Base-by-base conservation (phyloP, 2,329 filamentous ascomycete genomes). In the Ophiocordyceps camponoti-floridani region DNA sequence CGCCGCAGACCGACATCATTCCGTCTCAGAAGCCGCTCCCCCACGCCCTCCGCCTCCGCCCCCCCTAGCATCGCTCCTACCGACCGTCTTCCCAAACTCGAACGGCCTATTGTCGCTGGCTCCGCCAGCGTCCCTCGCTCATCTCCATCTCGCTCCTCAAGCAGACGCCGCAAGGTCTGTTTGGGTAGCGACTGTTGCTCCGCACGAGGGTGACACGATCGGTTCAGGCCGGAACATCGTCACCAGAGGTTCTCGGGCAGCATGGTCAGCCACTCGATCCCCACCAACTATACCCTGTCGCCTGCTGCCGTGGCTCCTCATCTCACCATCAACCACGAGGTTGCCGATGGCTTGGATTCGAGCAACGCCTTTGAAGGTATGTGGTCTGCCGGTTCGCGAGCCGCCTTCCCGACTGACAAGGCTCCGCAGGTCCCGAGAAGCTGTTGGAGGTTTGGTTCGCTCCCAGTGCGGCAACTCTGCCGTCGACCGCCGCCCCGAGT, bases 371-470 rank as follows among this genome's bases (percentile, higher is more conserved):
- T 98, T 60, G 91, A 98, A 72, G 89, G 82, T 83, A 30, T 3
- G 44, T 43, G 12, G 3, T 13, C 14, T 13, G 4, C n/a, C 18
- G 13, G 13, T 8, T 14, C 14, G 5, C 23, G 16, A 12, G n/a
- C n/a, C n/a, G 30, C 3, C 8, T 11, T 33, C 13, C 30, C 13
- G 3, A 33, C 7, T 33, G 30, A 33, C 13, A 33, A 33, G 13
- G 13, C 9, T 11, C 30, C 30, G 44, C 48, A 83, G 82, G 89
- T 47, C 91, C 91, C 41, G 91, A 98, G 70, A 98, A 98, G 71
- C 75, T 98, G 45, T 75, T 98, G 56, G 91, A 98, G 70, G 89
- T 98, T 58, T 98, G 91, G 91, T 96, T 98, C 62, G 82, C 84
- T 47, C 79, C 88, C 23, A 84, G 83, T 55, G 73, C 87, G 43